Evolutionary conservation across 2,329 filamentous ascomycete genomes (phyloP), one percentile per base, ranked within the genome.

Genomic region (Cytospora paraplurivora): DNA sequence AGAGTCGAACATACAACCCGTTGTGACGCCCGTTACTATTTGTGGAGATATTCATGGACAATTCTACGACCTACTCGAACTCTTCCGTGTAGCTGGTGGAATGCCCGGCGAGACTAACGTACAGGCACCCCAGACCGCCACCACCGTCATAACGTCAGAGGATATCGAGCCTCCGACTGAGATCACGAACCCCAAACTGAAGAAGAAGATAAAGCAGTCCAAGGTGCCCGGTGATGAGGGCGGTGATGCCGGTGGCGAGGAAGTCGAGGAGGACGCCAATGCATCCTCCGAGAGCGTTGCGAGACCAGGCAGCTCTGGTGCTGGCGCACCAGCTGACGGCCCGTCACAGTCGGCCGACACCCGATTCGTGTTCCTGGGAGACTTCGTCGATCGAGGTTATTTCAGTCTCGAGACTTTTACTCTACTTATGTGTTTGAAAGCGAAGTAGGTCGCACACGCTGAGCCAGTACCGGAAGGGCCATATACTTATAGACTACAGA

Each of bases 1-100:
- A 96, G 95, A 99, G 79, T 97, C 93, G 68, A 99, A 99, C 76
- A 98, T 99, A 65, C 95, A 98, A 76, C 95, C 95, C n/a, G 94
- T 99, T 21, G 88, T 90, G 60, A 97, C 95, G 0, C 95, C 95
- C 7, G 95, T 99, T 67, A 99, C 95, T 6, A 90, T 99, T 67
- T 98, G 95, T 73, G 95, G 95, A 74, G 95, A 99, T 75, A 98
- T 99, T 67, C 95, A 99, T 78, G 95, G 95, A 71, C 95, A 99
- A 79, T 98, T 98, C 77, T 98, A 99, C 79, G 95, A 99, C 76
- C 83, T 99, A 11, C 87, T 98, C 66, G 95, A 99, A 81, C 87
- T 99, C 56, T 99, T 99, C 78, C 90, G 93, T 60, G 94, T 99
- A 49, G 93, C 94, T 54, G 95, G 95, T 66, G 95, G 95, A 68